phyloP scores from a whole-genome alignment of 148 eudicot genomes.

The Rheum nobile region DNA sequence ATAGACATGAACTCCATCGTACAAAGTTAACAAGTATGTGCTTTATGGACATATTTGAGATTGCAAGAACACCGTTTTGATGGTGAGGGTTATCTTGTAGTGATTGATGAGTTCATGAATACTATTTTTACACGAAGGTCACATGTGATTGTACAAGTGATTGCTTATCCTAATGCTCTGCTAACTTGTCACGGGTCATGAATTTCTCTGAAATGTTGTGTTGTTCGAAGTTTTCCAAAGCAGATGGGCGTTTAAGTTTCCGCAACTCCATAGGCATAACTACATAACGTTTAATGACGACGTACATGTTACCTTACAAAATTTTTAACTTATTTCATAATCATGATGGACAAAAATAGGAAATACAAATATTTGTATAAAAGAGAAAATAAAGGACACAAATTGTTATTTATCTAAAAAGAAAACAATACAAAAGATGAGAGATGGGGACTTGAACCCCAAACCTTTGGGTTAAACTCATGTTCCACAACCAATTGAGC shows the following conservation, averaged over 20 bases:
- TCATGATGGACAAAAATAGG: too few relatives aligned
- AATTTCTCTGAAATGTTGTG: constrained; percentile 8
- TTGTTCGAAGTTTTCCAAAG: constrained; percentile 99
- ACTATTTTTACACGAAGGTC: constrained; percentile 97
- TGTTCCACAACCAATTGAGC: too few relatives aligned
- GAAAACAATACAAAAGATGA: too few relatives aligned
- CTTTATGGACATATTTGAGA: constrained; percentile 54
- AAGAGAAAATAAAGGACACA: too few relatives aligned
- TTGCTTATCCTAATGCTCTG: constrained; percentile 5
- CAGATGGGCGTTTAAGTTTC: constrained; percentile 91
- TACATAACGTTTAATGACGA: constrained; percentile 98
- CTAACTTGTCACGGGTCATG: background rate
- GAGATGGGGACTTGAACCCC: too few relatives aligned
- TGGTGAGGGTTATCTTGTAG: constrained; percentile 84
- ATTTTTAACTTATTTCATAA: too few relatives aligned
- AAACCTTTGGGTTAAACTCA: too few relatives aligned
- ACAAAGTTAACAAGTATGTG: background rate
- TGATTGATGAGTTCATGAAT: constrained; percentile 93
- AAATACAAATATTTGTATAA: too few relatives aligned
- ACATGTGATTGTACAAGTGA: constrained; percentile 84
- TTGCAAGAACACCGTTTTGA: constrained; percentile 92
- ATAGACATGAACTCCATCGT: too few relatives aligned
- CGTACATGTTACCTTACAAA: too few relatives aligned
- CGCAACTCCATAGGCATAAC: constrained; percentile 81
- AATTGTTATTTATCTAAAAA: too few relatives aligned